A percentile compares a stretch with the other conserved stretches of the same genome.
Evolutionary conservation across 2,329 filamentous ascomycete genomes (phyloP).

Genomic region (Alternaria sp.): DNA sequence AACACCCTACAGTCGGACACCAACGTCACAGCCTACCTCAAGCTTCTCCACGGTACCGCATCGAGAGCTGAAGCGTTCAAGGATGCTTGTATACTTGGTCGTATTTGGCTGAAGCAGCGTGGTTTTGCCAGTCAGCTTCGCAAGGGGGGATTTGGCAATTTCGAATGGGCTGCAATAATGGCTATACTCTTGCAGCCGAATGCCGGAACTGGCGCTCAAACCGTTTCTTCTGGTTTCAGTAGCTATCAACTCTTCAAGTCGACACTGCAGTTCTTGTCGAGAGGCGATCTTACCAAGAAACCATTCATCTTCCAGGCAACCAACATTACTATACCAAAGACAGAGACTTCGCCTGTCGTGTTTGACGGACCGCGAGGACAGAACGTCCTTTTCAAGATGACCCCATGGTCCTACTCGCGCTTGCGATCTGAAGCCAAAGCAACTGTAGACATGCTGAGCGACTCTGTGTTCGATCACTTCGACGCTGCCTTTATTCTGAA

Average conservation of each 20-base stretch:
- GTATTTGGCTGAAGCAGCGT: slow-evolving; percentile 87
- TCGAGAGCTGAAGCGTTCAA: slow-evolving; percentile 76
- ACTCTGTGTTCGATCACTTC: slow-evolving; percentile 80
- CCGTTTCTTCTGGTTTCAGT: slow-evolving; percentile 82
- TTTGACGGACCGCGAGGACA: slow-evolving; percentile 78
- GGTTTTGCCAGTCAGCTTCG: slow-evolving; percentile 76
- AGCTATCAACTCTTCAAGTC: slow-evolving; percentile 96
- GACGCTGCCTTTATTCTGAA: slow-evolving; percentile 80
- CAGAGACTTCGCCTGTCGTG: slow-evolving; percentile 69
- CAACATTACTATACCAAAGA: slow-evolving; percentile 45
- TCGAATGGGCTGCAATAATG: slow-evolving; percentile 86
- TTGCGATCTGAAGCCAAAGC: slow-evolving; percentile 77
- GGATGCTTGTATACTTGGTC: slow-evolving; percentile 86
- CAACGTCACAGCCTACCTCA: slow-evolving; percentile 76
- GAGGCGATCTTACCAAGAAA: slow-evolving; percentile 74
- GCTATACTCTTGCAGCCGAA: slow-evolving; percentile 83
- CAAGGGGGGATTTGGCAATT: slow-evolving; percentile 86
- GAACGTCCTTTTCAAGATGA: slow-evolving; percentile 93
- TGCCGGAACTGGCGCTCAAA: slow-evolving; percentile 72
- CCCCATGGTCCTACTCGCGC: slow-evolving; percentile 77
- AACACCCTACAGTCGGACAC: slow-evolving; percentile 81
- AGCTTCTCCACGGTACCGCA: slow-evolving; percentile 73
- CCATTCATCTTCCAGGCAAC: slow-evolving; percentile 63
- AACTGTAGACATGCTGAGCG: slow-evolving; percentile 77
- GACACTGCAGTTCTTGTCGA: slow-evolving; percentile 83